Conservation (phyloP, 2,329 filamentous ascomycete species). For the Paraphaeosphaeria minitans region DNA sequence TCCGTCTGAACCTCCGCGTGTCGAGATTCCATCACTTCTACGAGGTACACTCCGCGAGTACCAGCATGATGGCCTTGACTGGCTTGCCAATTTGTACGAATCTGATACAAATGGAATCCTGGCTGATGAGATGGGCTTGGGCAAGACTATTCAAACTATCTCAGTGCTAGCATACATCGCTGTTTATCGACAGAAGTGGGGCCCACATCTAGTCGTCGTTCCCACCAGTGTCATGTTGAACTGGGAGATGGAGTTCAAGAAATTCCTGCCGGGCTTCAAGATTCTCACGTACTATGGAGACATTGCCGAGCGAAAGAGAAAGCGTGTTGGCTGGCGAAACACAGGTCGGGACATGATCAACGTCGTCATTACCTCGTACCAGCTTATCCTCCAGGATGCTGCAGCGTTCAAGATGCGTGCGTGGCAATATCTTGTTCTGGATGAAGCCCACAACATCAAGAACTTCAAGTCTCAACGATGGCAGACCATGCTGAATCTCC, state of each 20-base stretch:
- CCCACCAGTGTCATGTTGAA: slow-evolving; percentile 99
- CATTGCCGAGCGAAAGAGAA: slow-evolving; percentile 87
- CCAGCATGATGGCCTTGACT: slow-evolving; percentile 95
- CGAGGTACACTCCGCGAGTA: slow-evolving; percentile 92
- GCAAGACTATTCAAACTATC: slow-evolving; percentile 98
- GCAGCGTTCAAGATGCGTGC: slow-evolving; percentile 88
- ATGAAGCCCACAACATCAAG: slow-evolving; percentile 99
- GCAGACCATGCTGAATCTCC: slow-evolving; percentile 93
- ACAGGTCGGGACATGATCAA: slow-evolving; percentile 82
- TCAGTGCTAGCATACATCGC: slow-evolving; percentile 90
- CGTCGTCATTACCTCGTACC: slow-evolving; percentile 96
- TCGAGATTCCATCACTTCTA: slow-evolving; percentile 63
- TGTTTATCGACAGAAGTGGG: slow-evolving; percentile 89
- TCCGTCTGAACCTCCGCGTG: slow-evolving; percentile 37
- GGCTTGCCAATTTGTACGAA: slow-evolving; percentile 90
- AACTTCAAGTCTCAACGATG: slow-evolving; percentile 98
- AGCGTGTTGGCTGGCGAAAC: slow-evolving; percentile 91
- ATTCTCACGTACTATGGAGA: slow-evolving; percentile 96
- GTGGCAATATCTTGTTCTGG: slow-evolving; percentile 98
- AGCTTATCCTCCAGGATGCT: slow-evolving; percentile 91
- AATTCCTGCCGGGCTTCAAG: slow-evolving; percentile 97
- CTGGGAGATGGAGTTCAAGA: slow-evolving; percentile 99
- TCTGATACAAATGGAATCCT: slow-evolving; percentile 95
- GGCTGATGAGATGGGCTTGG: slow-evolving; percentile 97
- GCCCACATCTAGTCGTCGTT: slow-evolving; percentile 92